Percentiles rank a stretch among this genome's conserved stretches.
Conservation (phyloP, 768 basidiomycete genomes). For the Termitomyces heimii region DNA sequence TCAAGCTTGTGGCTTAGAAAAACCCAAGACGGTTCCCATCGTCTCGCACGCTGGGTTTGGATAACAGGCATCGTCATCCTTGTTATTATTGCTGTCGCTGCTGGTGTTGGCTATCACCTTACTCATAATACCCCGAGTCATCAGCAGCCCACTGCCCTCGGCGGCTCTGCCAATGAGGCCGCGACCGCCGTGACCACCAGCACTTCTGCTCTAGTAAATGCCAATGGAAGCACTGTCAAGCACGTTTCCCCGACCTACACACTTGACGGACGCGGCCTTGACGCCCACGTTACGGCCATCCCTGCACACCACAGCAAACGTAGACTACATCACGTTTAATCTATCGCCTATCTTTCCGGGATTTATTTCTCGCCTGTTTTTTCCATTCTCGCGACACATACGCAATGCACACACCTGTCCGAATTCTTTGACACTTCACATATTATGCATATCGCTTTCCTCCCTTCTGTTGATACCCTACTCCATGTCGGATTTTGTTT, state of each 20-base stretch:
- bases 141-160: slow-evolving; percentile 53
- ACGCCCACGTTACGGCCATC: not conserved
- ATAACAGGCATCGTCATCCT: slow-evolving; percentile 55
- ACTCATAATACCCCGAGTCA: slow-evolving; percentile 45
- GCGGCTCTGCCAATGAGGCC: slow-evolving; percentile 51
- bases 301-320: slow-evolving; percentile 4
- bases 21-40: slow-evolving; percentile 46
- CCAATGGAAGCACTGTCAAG: slow-evolving; percentile 14
- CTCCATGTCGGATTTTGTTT: not conserved
- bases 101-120: slow-evolving; percentile 55
- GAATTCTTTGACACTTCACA: not conserved
- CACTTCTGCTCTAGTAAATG: slow-evolving; percentile 6
- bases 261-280: slow-evolving; percentile 27
- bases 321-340: slow-evolving; percentile 1
- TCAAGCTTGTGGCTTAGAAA: slow-evolving; percentile 58
- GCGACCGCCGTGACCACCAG: slow-evolving; percentile 14
- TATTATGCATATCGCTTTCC: not conserved
- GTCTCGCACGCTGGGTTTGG: slow-evolving; percentile 66
- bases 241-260: slow-evolving; percentile 62
- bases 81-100: slow-evolving; percentile 43
- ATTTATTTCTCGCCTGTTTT: not conserved
- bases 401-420: not conserved
- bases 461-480: not conserved
- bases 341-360: not conserved
- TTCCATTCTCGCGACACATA: not conserved